A percentile compares a stretch with the other conserved stretches of the same genome.
phyloP scores from a whole-genome alignment of 2,329 filamentous ascomycete species.

The Mycogone perniciosa region DNA sequence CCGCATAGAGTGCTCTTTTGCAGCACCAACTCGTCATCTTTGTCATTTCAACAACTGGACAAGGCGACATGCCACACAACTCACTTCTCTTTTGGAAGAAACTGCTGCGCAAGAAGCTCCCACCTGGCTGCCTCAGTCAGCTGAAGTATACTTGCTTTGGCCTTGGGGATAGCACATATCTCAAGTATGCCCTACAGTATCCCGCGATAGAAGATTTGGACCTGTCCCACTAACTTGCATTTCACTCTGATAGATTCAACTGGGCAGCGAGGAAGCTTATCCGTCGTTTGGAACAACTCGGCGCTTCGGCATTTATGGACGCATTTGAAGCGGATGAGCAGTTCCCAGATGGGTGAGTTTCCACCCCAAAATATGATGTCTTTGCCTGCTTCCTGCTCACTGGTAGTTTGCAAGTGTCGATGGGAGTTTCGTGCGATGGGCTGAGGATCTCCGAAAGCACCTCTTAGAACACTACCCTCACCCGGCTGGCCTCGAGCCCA shows the following conservation, averaged over 20 bases:
- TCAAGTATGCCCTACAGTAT: conserved; percentile 54
- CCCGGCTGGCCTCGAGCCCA: conserved; percentile 57
- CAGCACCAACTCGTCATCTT: conserved; percentile 62
- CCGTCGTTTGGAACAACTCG: conserved; percentile 76
- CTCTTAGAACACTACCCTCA: conserved; percentile 65
- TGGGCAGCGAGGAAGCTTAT: conserved; percentile 86
- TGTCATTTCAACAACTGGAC: conserved; percentile 84
- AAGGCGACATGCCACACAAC: conserved; percentile 88
- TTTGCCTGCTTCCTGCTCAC: neutral
- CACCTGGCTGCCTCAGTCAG: conserved; percentile 59
- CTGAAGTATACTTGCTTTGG: conserved; percentile 82
- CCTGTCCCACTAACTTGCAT: neutral
- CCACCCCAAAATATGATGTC: too few species aligned
- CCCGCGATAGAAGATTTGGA: neutral
- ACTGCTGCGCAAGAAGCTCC: conserved; percentile 71
- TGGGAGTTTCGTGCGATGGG: conserved; percentile 75
- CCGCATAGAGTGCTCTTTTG: conserved; percentile 42
- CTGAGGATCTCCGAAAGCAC: conserved; percentile 57
- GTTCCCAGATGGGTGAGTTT: conserved; percentile 78
- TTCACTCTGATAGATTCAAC: conserved; percentile 61
- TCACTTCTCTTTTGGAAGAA: conserved; percentile 77
- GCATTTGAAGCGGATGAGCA: conserved; percentile 88
- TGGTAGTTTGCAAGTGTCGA: conserved; percentile 56
- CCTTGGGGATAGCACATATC: conserved; percentile 89
- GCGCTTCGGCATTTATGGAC: conserved; percentile 68